Conservation (phyloP, 2,329 filamentous ascomycete species). For the Cadophora sp. region DNA sequence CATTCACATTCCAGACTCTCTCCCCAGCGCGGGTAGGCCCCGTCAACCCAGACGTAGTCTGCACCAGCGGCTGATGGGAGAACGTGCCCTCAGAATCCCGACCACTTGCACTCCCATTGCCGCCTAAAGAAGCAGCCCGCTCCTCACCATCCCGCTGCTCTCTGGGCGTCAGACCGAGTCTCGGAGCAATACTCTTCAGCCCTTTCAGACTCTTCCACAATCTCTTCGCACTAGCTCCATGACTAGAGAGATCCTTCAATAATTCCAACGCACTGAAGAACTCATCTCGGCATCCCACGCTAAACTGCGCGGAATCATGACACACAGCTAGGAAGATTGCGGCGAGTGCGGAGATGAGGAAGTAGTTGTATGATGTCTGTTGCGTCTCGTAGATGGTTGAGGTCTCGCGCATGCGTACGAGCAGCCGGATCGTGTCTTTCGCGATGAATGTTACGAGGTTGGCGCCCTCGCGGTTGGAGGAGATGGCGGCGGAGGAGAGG, state of each 20-base stretch:
- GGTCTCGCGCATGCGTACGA: not conserved
- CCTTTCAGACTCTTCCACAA: constrained; percentile 1
- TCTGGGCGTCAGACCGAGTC: not conserved
- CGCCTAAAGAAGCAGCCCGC: not conserved
- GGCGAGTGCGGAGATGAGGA: not conserved
- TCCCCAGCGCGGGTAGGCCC: not conserved
- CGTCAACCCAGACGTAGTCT: not conserved
- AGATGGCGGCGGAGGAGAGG: not conserved
- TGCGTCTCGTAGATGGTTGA: constrained; percentile 3
- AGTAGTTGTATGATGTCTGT: not conserved
- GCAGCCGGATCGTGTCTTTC: not conserved
- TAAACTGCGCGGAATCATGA: not conserved
- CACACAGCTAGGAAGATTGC: not conserved
- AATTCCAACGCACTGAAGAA: constrained; percentile 6
- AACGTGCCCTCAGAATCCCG: not conserved
- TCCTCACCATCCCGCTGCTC: not conserved
- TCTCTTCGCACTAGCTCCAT: constrained; percentile 3
- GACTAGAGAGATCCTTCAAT: not conserved
- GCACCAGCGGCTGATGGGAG: not conserved
- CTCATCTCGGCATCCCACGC: not conserved
- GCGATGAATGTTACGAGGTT: not conserved
- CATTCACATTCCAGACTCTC: not conserved
- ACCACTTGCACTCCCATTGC: not conserved
- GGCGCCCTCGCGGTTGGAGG: not conserved
- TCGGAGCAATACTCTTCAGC: not conserved